A percentile compares a stretch with the other conserved stretches of the same genome.
Evolutionary conservation across 2,329 filamentous ascomycete species (phyloP).

Genomic region (Aspergillus sp.): DNA sequence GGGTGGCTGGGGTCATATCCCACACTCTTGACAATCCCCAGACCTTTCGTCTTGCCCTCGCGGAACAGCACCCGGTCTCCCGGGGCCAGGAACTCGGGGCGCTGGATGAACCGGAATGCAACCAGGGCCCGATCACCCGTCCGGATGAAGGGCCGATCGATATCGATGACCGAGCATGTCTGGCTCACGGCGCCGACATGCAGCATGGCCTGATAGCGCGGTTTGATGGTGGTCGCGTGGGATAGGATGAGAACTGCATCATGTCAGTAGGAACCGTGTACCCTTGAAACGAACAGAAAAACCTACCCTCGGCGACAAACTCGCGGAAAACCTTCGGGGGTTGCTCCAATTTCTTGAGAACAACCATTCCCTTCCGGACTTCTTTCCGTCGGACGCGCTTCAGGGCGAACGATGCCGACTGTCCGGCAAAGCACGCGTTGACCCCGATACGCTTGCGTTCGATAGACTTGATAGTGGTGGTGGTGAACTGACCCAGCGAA

Average conservation of each 20-base stretch:
- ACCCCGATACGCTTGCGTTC: constrained; percentile 91
- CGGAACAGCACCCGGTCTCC: constrained; percentile 90
- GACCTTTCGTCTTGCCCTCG: constrained; percentile 89
- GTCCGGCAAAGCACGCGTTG: constrained; percentile 82
- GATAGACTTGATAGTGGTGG: constrained; percentile 85
- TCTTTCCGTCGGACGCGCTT: constrained; percentile 86
- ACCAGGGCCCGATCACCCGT: constrained; percentile 93
- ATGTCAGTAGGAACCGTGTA: constrained; percentile 10
- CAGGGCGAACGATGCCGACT: constrained; percentile 88
- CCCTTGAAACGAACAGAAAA: background rate
- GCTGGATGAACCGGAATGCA: constrained; percentile 90
- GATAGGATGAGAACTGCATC: constrained; percentile 79
- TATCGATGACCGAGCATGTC: constrained; percentile 95
- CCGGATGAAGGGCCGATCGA: constrained; percentile 91
- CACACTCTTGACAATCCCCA: constrained; percentile 89
- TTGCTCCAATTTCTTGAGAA: constrained; percentile 77
- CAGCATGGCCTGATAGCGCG: constrained; percentile 96
- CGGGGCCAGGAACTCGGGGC: constrained; percentile 85
- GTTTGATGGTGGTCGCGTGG: constrained; percentile 95
- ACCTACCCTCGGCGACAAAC: constrained; percentile 72
- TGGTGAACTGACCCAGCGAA: constrained; percentile 81
- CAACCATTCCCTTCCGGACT: constrained; percentile 96
- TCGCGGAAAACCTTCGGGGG: constrained; percentile 72
- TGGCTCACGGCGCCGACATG: constrained; percentile 94
- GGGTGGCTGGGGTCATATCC: constrained; percentile 74